These are phyloP conservation scores for Tillandsia fasciculata DNA, from an alignment of 176 grass and related monocot genomes.

Conservation along the genomic window DNA sequence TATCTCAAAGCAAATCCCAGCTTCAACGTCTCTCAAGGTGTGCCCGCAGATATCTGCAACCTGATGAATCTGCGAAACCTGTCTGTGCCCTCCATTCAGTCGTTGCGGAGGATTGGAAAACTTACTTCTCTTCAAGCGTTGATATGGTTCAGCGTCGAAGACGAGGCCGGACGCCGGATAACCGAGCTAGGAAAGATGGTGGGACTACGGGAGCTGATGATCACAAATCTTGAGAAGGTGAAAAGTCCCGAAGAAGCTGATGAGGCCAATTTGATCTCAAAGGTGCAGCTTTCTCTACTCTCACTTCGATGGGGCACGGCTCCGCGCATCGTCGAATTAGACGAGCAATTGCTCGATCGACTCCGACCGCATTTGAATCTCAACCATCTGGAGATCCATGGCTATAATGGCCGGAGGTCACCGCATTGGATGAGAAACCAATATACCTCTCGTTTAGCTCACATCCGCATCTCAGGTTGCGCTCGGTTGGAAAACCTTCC, in stretches of 20 bases:
- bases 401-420: conserved; percentile 30
- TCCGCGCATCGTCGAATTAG: background rate
- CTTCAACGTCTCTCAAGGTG: background rate
- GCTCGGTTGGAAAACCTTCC: conserved; percentile 20
- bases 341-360: conserved; percentile 18
- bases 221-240: conserved; percentile 35
- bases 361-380: conserved; percentile 23
- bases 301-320: conserved; percentile 14
- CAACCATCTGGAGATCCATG: conserved; percentile 26
- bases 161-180: conserved; percentile 17
- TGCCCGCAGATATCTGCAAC: background rate
- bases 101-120: conserved; percentile 4
- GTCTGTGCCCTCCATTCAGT: background rate
- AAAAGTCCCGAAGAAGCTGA: conserved; percentile 7
- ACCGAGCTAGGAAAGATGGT: conserved; percentile 23
- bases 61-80: conserved; percentile 21
- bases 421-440: conserved; percentile 28
- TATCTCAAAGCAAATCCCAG: background rate
- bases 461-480: conserved; percentile 24
- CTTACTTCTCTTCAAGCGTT: conserved; percentile 3
- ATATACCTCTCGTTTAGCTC: conserved; percentile 21
- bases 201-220: conserved; percentile 12
- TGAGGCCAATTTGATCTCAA: conserved; percentile 18
- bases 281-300: conserved; percentile 20
- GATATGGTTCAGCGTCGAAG: conserved; percentile 18